phyloP scores from a whole-genome alignment of 2,329 filamentous ascomycete genomes.

The Neofusicoccum ribis region DNA sequence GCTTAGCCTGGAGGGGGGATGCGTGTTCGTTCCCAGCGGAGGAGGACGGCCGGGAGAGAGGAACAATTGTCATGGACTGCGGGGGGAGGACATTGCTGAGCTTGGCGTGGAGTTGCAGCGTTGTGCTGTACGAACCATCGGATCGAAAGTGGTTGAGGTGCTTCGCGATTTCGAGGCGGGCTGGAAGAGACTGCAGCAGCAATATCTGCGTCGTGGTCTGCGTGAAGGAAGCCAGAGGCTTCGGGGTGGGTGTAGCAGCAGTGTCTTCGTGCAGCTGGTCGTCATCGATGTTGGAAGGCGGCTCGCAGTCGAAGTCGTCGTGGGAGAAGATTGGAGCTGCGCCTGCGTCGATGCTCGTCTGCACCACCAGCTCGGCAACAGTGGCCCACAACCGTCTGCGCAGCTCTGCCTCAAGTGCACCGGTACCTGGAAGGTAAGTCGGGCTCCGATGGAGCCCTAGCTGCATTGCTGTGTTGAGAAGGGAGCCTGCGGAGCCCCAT shows the following conservation, averaged over 20 bases:
- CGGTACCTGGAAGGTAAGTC: constrained; percentile 35
- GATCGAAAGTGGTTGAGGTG: constrained; percentile 51
- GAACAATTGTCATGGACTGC: not conserved
- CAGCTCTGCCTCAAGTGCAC: constrained; percentile 41
- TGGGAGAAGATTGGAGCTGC: constrained; percentile 30
- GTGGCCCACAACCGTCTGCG: constrained; percentile 48
- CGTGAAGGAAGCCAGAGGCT: constrained; percentile 42
- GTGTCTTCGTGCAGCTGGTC: constrained; percentile 25
- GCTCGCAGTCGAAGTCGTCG: constrained; percentile 34
- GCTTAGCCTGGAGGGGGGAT: not conserved
- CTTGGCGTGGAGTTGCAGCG: constrained; percentile 48
- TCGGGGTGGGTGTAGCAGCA: constrained; percentile 28
- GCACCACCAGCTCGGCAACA: constrained; percentile 43
- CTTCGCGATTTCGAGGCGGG: constrained; percentile 47
- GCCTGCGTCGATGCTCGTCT: constrained; percentile 26
- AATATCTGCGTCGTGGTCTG: constrained; percentile 55
- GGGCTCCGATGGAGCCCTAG: constrained; percentile 47
- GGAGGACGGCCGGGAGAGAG: not conserved
- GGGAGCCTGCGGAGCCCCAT: constrained; percentile 38
- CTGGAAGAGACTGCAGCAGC: constrained; percentile 45
- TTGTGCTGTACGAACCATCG: constrained; percentile 49
- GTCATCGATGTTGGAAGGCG: constrained; percentile 26
- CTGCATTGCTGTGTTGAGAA: constrained; percentile 43
- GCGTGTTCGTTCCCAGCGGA: too few species aligned
- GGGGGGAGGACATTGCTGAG: constrained; percentile 36